phyloP scores from a whole-genome alignment of 2,329 filamentous ascomycete species.

The Tetracladium maxilliforme region DNA sequence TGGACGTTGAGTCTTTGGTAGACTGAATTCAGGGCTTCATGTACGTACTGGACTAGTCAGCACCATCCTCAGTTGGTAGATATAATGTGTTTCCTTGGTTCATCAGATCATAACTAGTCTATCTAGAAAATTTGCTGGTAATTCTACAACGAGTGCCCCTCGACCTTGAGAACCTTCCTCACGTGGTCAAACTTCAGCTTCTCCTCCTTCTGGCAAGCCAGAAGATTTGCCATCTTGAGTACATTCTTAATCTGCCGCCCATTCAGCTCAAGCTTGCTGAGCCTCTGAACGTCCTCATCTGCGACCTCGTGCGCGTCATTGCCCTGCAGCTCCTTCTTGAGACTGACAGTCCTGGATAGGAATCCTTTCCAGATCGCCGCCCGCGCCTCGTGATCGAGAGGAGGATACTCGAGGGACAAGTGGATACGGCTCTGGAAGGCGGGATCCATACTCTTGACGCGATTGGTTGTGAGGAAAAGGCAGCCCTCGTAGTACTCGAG shows the following conservation, averaged over 20 bases:
- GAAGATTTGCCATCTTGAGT: conserved; percentile 13
- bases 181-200: conserved; percentile 10
- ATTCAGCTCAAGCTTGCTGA: conserved; percentile 12
- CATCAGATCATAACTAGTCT: too few relatives aligned
- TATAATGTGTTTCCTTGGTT: too few relatives aligned
- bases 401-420: conserved; percentile 10
- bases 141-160: too few relatives aligned
- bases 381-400: conserved; percentile 8
- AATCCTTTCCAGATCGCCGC: conserved; percentile 10
- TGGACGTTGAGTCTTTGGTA: conserved; percentile 16
- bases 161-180: conserved; percentile 12
- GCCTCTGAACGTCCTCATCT: conserved; percentile 5
- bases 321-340: too few relatives aligned
- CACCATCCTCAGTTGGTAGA: too few relatives aligned
- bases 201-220: conserved; percentile 10
- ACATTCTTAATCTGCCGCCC: conserved; percentile 19
- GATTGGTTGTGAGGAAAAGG: conserved; percentile 21
- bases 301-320: conserved; percentile 5
- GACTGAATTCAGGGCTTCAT: too few relatives aligned
- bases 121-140: too few relatives aligned
- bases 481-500: conserved; percentile 23
- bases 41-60: too few relatives aligned
- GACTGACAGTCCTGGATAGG: conserved; percentile 2
- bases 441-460: conserved; percentile 15
- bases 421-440: conserved; percentile 19